Conservation (phyloP, 2,329 filamentous ascomycete species). For the Fusarium sp. region DNA sequence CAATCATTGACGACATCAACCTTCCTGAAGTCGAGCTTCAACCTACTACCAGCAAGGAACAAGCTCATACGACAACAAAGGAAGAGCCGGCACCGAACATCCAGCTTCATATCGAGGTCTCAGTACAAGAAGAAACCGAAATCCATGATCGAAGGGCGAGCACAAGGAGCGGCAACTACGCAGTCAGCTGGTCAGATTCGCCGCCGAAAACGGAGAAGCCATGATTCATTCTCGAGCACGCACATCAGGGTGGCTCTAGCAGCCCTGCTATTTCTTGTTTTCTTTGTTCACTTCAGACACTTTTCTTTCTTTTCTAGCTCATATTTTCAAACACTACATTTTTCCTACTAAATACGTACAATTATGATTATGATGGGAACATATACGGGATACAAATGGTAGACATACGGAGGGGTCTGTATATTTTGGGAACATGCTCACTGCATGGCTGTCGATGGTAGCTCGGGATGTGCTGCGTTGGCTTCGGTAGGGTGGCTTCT, state of each 20-base stretch:
- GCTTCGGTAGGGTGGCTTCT: background rate
- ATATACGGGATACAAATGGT: conserved; percentile 20
- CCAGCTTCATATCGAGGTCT: conserved; percentile 29
- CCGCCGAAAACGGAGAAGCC: conserved; percentile 12
- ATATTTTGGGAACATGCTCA: background rate
- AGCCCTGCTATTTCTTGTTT: conserved; percentile 2
- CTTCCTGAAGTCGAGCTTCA: conserved; percentile 33
- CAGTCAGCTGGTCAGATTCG: conserved; percentile 29
- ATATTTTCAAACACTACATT: conserved; percentile 16
- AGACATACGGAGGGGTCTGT: background rate
- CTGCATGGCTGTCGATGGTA: background rate
- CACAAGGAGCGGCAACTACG: conserved; percentile 31
- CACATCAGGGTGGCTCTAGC: conserved; percentile 30
- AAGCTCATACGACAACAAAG: background rate
- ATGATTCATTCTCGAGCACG: conserved; percentile 16
- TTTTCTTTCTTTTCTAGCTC: conserved; percentile 12
- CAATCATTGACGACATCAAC: conserved; percentile 32
- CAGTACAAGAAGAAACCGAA: conserved; percentile 11
- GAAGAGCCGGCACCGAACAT: conserved; percentile 8
- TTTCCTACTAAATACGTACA: conserved; percentile 10
- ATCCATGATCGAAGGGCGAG: conserved; percentile 6
- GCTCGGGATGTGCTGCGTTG: background rate
- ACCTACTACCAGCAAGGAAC: background rate
- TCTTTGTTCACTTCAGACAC: conserved; percentile 7
- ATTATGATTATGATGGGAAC: conserved; percentile 16